Evolutionary conservation across 2,329 filamentous ascomycete genomes (phyloP).

Genomic region (Setomelanomma holmii): DNA sequence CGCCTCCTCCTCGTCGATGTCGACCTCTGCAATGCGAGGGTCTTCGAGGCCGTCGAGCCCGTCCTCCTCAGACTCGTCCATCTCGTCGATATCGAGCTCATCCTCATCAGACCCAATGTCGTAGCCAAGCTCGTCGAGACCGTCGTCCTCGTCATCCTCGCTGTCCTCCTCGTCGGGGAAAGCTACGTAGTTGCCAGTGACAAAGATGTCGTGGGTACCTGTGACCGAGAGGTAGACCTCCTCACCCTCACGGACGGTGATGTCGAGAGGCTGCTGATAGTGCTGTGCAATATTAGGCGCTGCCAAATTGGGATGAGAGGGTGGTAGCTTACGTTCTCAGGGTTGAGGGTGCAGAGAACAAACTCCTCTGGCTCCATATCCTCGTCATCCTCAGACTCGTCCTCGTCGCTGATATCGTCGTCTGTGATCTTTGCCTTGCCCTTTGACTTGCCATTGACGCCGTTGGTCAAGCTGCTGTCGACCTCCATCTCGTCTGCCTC

Average conservation of each 20-base stretch:
- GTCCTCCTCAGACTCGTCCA: constrained; percentile 57
- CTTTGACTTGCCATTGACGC: constrained; percentile 57
- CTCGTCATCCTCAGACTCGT: constrained; percentile 51
- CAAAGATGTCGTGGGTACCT: constrained; percentile 87
- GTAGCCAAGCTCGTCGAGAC: constrained; percentile 72
- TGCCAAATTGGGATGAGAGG: constrained; percentile 30
- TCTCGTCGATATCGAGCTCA: constrained; percentile 66
- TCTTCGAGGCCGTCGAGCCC: constrained; percentile 70
- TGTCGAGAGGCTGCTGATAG: constrained; percentile 94
- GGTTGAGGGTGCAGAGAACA: constrained; percentile 94
- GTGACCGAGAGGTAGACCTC: constrained; percentile 89
- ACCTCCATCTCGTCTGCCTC: constrained; percentile 78
- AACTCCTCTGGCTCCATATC: constrained; percentile 78
- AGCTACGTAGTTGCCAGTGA: constrained; percentile 96
- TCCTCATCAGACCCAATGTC: constrained; percentile 82
- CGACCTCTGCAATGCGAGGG: constrained; percentile 83
- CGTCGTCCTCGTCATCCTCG: constrained; percentile 66
- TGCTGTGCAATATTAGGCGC: constrained; percentile 64
- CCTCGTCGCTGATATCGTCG: constrained; percentile 72
- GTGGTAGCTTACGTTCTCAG: constrained; percentile 74
- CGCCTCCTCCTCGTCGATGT: constrained; percentile 75
- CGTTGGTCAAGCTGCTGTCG: constrained; percentile 62
- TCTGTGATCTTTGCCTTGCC: constrained; percentile 70
- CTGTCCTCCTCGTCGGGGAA: constrained; percentile 66
- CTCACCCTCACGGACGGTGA: constrained; percentile 88